Base-by-base conservation (phyloP, 2,329 filamentous ascomycete species). In the Tricladium varicosporioides region DNA sequence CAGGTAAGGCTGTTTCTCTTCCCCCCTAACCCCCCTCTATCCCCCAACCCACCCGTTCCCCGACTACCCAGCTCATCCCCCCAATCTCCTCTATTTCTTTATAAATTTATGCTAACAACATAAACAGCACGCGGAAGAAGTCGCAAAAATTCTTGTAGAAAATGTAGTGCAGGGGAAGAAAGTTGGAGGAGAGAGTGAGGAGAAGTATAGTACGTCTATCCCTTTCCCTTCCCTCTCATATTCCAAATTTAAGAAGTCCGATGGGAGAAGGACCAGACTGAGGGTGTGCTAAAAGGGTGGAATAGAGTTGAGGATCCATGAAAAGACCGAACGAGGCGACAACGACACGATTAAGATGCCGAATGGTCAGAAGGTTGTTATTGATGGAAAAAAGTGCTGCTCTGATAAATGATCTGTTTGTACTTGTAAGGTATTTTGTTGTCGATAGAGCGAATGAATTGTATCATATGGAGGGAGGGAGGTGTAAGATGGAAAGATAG, bases 241-340 rank as follows among this genome's bases (percentile, higher is more conserved):
- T 36, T 36, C 8, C 32, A 13, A 8, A 13, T 36, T 13, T 36
- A 36, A 7, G 32, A 36, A 36, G 13, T 36, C 32, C 32, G n/a
- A n/a, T n/a, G n/a, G n/a, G n/a, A n/a, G n/a, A n/a, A n/a, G n/a
- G n/a, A n/a, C n/a, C n/a, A n/a, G n/a, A n/a, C n/a, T n/a, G n/a
- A n/a, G n/a, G n/a, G n/a, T n/a, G n/a, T n/a, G n/a, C n/a, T n/a
- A n/a, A n/a, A n/a, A n/a, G n/a, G n/a, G n/a, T n/a, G n/a, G n/a
- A n/a, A n/a, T 45, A 97, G 92, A 88, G 70, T 76, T 97, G 56
- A 82, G 87, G 51, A 97, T 99, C 74, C 94, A 97, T 72, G 83
- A 96, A 60, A 78, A 96, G 63, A 99, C 88, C 31, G 93, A 99
- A 73, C 81, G 91, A 63, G 92, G 94, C 53, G 89, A 97, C 74